Conservation (phyloP, 495 filamentous ascomycete species). For the Ascodesmis nigricans region DNA sequence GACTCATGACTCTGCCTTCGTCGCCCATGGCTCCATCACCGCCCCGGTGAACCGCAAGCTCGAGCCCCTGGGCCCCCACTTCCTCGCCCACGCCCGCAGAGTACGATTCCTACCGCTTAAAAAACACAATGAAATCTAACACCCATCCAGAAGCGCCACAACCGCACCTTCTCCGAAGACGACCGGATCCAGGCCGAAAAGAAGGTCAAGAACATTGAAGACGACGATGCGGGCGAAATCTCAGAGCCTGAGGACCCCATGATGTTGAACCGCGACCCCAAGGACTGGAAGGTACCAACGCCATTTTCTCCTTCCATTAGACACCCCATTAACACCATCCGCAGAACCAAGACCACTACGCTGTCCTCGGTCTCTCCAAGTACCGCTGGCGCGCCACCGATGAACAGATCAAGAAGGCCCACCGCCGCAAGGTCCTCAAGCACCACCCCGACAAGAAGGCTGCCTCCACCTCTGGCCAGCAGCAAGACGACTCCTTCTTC, state of each 20-base stretch:
- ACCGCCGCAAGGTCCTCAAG: conserved; percentile 97
- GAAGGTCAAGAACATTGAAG: conserved; percentile 85
- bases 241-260: conserved; percentile 79
- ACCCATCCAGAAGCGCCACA: conserved; percentile 48
- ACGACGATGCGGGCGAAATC: conserved; percentile 71
- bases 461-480: conserved; percentile 42
- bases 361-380: conserved; percentile 78
- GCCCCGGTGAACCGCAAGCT: conserved; percentile 27
- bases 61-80: conserved; percentile 91
- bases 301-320: background rate
- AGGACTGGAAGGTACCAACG: conserved; percentile 85
- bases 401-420: conserved; percentile 93
- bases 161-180: conserved; percentile 95
- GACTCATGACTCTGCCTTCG: conserved; percentile 79
- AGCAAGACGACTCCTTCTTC: conserved; percentile 96
- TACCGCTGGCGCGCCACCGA: conserved; percentile 81
- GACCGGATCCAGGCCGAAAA: conserved; percentile 88
- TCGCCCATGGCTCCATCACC: conserved; percentile 28
- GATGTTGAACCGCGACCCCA: conserved; percentile 78
- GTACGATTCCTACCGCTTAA: conserved; percentile 27
- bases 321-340: no score
- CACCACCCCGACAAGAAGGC: conserved; percentile 99
- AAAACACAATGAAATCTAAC: conserved; percentile 2
- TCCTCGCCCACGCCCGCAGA: conserved; percentile 87
- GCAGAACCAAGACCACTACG: conserved; percentile 90